Conservation (phyloP, 139 green algal species). For the Chlorella sp. region DNA sequence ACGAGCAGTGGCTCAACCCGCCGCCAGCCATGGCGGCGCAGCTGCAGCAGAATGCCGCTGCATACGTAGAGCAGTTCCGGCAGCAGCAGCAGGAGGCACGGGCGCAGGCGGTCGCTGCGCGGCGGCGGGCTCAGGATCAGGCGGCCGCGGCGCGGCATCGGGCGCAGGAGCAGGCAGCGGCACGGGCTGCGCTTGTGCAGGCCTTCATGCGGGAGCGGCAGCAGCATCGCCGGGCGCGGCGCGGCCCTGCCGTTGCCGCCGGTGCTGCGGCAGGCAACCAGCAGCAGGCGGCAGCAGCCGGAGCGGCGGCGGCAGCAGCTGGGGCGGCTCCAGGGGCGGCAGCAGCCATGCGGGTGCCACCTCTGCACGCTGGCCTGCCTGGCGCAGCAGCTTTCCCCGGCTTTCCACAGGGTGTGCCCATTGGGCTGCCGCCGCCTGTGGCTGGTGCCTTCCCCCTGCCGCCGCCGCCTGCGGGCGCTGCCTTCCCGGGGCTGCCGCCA, state of each 20-base stretch:
- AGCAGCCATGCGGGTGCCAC: not conserved
- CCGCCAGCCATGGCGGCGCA: not conserved
- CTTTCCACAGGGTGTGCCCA: not conserved
- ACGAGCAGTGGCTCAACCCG: slow-evolving; percentile 4
- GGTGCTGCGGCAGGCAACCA: not conserved
- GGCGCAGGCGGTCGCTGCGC: not conserved
- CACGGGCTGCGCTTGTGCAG: not conserved
- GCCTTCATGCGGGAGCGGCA: not conserved
- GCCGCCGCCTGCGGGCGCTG: no score
- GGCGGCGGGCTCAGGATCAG: not conserved
- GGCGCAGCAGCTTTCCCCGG: not conserved
- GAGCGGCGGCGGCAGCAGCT: not conserved
- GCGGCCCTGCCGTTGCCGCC: not conserved
- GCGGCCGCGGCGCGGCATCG: not conserved
- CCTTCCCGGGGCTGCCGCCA: no score
- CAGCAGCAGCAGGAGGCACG: not conserved
- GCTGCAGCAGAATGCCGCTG: not conserved
- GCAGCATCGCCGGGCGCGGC: not conserved
- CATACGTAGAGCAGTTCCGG: not conserved
- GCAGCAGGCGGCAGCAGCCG: not conserved
- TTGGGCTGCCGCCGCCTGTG: no score
- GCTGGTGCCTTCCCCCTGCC: no score
- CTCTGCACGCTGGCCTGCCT: not conserved
- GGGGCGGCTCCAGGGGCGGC: not conserved
- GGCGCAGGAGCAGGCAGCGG: not conserved